A percentile compares a stretch with the other conserved stretches of the same genome.
phyloP scores from a whole-genome alignment of 2,329 filamentous ascomycete species.

The Nemania abortiva region DNA sequence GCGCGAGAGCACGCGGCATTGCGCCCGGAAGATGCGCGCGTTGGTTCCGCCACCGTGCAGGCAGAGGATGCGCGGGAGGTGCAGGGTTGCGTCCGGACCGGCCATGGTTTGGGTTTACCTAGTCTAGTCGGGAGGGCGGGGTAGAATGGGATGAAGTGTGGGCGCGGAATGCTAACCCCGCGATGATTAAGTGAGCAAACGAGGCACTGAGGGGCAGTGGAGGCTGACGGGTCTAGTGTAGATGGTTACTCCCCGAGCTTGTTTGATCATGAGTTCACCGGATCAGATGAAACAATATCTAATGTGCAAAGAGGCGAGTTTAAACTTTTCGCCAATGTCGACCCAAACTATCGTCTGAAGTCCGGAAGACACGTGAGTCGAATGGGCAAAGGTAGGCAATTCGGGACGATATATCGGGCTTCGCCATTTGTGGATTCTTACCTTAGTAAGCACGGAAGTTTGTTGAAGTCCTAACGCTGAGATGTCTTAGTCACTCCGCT shows the following conservation, averaged over 20 bases:
- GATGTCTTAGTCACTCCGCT: neutral
- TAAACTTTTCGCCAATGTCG: neutral
- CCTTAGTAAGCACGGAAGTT: neutral
- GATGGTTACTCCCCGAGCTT: neutral
- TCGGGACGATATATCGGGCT: neutral
- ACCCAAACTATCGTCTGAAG: neutral
- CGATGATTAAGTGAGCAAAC: neutral
- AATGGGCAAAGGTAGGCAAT: neutral
- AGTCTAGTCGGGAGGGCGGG: neutral
- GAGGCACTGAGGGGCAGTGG: conserved; percentile 1
- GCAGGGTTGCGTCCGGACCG: conserved; percentile 40
- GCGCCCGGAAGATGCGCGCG: conserved; percentile 74
- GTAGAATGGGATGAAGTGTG: neutral
- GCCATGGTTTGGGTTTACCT: conserved; percentile 26
- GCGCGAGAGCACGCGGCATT: conserved; percentile 68
- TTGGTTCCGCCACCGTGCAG: conserved; percentile 85
- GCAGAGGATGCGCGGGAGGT: conserved; percentile 77
- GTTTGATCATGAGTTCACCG: neutral
- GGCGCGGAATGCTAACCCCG: neutral
- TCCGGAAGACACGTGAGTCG: neutral
- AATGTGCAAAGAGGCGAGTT: neutral
- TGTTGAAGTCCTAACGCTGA: neutral
- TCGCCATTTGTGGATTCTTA: neutral
- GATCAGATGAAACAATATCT: neutral
- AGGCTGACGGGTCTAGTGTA: neutral